Conservation (phyloP, 2,329 filamentous ascomycete genomes). For the Penicillium glabrum region DNA sequence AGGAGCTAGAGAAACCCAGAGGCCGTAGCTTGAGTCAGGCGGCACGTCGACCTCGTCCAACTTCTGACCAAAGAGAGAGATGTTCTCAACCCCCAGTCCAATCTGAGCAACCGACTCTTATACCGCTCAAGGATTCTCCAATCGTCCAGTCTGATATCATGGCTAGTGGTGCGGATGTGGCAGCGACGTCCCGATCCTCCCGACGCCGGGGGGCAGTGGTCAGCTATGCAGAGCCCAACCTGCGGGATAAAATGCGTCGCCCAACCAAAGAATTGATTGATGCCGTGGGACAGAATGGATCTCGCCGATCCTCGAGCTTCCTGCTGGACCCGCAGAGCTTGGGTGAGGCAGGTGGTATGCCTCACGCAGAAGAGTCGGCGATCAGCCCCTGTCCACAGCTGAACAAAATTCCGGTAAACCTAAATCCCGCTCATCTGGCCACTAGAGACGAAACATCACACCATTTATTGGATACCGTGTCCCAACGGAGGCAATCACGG, state of each 20-base stretch:
- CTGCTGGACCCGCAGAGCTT: constrained; percentile 44
- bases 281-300: constrained; percentile 62
- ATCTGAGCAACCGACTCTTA: neutral
- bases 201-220: constrained; percentile 67
- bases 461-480: constrained; percentile 25
- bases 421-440: constrained; percentile 17
- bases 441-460: constrained; percentile 14
- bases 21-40: constrained; percentile 6
- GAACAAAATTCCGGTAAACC: constrained; percentile 3
- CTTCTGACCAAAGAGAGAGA: constrained; percentile 12
- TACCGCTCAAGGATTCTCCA: constrained; percentile 5
- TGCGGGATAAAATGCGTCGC: constrained; percentile 79
- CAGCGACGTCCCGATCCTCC: constrained; percentile 61
- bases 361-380: neutral
- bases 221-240: constrained; percentile 79
- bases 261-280: constrained; percentile 75
- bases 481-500: constrained; percentile 28
- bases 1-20: constrained; percentile 8
- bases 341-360: constrained; percentile 24
- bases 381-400: neutral
- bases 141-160: constrained; percentile 9
- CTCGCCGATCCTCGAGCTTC: constrained; percentile 48
- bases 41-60: constrained; percentile 8
- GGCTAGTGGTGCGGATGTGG: constrained; percentile 21
- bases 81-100: neutral